Evolutionary conservation across 2,329 filamentous ascomycete species (phyloP).

Genomic region (Fusarium poae): DNA sequence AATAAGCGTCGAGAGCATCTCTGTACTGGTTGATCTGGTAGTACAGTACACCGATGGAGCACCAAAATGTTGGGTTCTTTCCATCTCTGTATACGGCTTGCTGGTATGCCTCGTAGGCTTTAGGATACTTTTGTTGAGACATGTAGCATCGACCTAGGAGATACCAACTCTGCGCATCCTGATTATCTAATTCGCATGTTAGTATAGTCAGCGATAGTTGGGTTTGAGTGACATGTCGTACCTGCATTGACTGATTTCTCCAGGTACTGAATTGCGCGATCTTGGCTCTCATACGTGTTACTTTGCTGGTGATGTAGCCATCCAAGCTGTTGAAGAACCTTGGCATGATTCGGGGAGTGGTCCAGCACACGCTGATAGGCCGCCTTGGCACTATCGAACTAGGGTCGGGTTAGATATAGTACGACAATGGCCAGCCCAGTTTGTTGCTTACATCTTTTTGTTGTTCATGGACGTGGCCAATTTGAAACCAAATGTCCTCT

Average conservation of each 20-base stretch:
- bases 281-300: constrained; percentile 89
- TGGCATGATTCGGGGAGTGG: constrained; percentile 94
- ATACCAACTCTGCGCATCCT: constrained; percentile 98
- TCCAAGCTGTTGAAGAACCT: constrained; percentile 96
- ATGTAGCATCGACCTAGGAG: constrained; percentile 97
- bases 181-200: constrained; percentile 75
- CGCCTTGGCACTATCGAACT: constrained; percentile 94
- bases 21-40: constrained; percentile 99
- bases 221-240: constrained; percentile 59
- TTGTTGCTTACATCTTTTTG: constrained; percentile 91
- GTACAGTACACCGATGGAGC: constrained; percentile 97
- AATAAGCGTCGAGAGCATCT: constrained; percentile 97
- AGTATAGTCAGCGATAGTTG: constrained; percentile 1
- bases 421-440: neutral
- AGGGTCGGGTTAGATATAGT: constrained; percentile 53
- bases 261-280: constrained; percentile 95
- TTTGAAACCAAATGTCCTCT: constrained; percentile 99
- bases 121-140: constrained; percentile 98
- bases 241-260: constrained; percentile 96
- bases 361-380: constrained; percentile 95
- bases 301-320: constrained; percentile 99
- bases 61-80: constrained; percentile 98
- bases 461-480: constrained; percentile 98
- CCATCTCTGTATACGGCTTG: constrained; percentile 98
- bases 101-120: constrained; percentile 98